A percentile compares a stretch with the other conserved stretches of the same genome.
Evolutionary conservation across 1,284 basidiomycete genomes (phyloP).

Genomic region (Marasmius sp.): DNA sequence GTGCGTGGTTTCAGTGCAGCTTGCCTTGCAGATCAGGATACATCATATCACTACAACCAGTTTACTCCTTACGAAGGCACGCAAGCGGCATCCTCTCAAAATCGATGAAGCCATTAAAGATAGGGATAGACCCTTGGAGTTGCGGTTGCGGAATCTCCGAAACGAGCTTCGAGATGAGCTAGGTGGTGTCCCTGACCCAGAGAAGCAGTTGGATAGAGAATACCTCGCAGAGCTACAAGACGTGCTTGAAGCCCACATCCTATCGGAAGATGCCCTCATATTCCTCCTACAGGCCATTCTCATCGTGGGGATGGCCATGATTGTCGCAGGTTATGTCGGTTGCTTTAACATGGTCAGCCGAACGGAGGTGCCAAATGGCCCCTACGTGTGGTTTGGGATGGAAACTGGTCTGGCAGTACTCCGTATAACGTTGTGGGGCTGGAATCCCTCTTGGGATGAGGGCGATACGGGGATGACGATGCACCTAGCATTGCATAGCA

Average conservation of each 20-base stretch:
- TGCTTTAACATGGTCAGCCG: constrained; percentile 6
- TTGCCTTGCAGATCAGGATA: neutral
- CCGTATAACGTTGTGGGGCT: neutral
- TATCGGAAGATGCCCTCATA: neutral
- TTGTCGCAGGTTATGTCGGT: constrained; percentile 5
- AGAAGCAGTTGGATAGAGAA: no score
- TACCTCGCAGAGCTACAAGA: neutral
- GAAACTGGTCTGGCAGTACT: neutral
- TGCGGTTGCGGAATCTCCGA: neutral
- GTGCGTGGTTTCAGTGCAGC: neutral
- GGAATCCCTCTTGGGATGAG: neutral
- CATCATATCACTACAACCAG: neutral
- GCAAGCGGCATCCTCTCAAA: neutral
- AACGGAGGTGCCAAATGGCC: neutral
- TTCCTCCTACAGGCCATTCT: neutral
- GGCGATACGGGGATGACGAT: neutral
- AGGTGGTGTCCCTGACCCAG: neutral
- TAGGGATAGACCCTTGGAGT: neutral
- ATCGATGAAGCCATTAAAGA: neutral
- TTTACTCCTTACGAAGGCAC: neutral
- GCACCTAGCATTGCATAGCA: no score
- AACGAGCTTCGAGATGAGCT: no score
- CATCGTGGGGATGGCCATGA: constrained; percentile 2
- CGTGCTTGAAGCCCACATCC: neutral
- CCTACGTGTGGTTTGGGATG: neutral